Evolutionary conservation across 768 basidiomycete species (phyloP), one percentile per base, ranked within the genome.

Genomic region (Imleria badia): DNA sequence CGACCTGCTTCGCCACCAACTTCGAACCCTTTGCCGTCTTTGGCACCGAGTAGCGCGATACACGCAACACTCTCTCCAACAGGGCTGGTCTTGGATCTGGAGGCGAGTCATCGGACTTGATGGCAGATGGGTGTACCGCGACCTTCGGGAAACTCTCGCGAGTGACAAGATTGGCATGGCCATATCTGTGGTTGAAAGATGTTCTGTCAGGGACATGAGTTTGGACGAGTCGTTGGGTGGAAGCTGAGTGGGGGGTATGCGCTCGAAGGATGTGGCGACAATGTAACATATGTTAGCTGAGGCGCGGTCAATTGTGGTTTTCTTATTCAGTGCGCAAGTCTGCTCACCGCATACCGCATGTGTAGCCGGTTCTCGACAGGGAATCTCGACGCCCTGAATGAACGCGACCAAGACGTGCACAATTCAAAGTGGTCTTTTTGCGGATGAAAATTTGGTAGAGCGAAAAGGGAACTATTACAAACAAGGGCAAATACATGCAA

Each of bases 201-300:
- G 55, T 52, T 51, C 45, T 55, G 48, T 63, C 54, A 52, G 23
- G 56, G 39, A 56, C 57, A 61, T 63, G 60, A 47, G 42, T 43
- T 55, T 54, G 60, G 48, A 59, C 34, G 54, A 69, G 39, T 52
- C 49, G 68, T 60, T 58, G 62, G 30, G 59, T 49, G 41, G 60
- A 59, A 49, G 51, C 38, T 50, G 67, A 54, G 61, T 68, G 73
- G 51, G 65, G 67, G 62, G 73, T 66, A 71, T 75, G 73, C 71
- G 75, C 74, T 79, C 75, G 75, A 61, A 75, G 73, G 65, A 78
- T 72, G 74, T 73, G 79, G 73, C 83, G 85, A 79, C 85, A 84
- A 82, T 83, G 77, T 75, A 78, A 85, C 85, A 87, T 87, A 84
- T 81, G 84, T 87, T 78, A 87, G 74, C 85, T 82, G 55, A 31